Conservation (phyloP, 2,329 filamentous ascomycete genomes). For the Tolypocladium amazonense region DNA sequence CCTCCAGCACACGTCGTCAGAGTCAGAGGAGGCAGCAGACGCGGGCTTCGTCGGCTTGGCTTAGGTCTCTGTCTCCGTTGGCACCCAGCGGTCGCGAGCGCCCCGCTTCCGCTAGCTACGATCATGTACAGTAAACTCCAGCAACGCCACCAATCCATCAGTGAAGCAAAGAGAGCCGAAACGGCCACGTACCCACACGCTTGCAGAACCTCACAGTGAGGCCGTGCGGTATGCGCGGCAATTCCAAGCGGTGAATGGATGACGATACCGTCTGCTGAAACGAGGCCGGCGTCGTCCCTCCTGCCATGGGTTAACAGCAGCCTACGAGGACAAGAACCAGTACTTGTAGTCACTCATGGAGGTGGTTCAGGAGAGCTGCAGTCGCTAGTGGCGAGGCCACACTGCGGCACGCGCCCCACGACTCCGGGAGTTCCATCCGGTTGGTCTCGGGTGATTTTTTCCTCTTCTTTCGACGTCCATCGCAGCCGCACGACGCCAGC, state of each 20-base stretch:
- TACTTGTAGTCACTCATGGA: not conserved
- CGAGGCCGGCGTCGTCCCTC: not conserved
- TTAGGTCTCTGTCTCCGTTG: not conserved
- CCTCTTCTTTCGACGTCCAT: not conserved
- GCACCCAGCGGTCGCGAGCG: not conserved
- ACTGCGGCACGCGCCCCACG: not conserved
- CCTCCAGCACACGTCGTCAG: too few species aligned
- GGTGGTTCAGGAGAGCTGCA: not conserved
- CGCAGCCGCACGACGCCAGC: not conserved
- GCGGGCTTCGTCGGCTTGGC: not conserved
- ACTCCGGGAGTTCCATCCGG: conserved; percentile 4
- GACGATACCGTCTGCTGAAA: not conserved
- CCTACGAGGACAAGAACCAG: not conserved
- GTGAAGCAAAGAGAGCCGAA: not conserved
- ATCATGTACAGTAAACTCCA: not conserved
- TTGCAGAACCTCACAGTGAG: not conserved
- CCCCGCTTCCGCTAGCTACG: not conserved
- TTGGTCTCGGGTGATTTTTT: not conserved
- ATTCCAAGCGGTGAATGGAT: not conserved
- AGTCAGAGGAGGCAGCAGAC: too few species aligned
- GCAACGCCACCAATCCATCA: not conserved
- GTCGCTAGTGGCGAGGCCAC: not conserved
- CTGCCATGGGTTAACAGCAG: not conserved
- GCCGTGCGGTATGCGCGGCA: not conserved
- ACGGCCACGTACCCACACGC: not conserved